These are phyloP conservation scores for Camelina neglecta DNA, from an alignment of 345 rosid species.

Conservation along the genomic window DNA sequence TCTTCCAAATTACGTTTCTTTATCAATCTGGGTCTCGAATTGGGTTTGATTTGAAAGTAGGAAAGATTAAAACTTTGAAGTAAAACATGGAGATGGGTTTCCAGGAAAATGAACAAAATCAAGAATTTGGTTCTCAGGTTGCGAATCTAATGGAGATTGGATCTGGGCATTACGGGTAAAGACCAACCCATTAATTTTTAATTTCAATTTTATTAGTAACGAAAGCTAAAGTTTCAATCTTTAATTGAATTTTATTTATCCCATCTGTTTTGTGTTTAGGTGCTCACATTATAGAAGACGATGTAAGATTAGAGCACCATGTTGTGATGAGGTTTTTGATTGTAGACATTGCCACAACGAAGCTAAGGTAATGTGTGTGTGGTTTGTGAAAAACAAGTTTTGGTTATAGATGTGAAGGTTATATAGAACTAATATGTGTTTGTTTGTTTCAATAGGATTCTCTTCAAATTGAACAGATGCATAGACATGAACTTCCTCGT, in stretches of 20 bases:
- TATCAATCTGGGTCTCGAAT: background rate
- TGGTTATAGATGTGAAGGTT: background rate
- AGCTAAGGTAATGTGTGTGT: slow-evolving; percentile 58
- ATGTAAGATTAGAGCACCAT: slow-evolving; percentile 86
- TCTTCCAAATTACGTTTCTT: background rate
- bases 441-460: slow-evolving; percentile 56
- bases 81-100: slow-evolving; percentile 40
- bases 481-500: slow-evolving; percentile 79
- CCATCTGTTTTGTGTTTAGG: slow-evolving; percentile 42
- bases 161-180: slow-evolving; percentile 74
- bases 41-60: background rate
- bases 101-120: slow-evolving; percentile 30
- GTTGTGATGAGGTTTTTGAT: slow-evolving; percentile 77
- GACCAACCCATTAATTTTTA: background rate
- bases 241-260: background rate
- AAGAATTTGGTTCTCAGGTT: slow-evolving; percentile 1
- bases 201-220: slow-evolving; percentile 12
- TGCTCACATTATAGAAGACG: slow-evolving; percentile 85
- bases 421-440: background rate
- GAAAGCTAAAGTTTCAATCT: background rate
- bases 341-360: slow-evolving; percentile 97
- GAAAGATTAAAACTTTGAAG: slow-evolving; percentile 26
- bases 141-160: slow-evolving; percentile 49
- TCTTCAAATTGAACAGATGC: slow-evolving; percentile 53
- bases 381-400: slow-evolving; percentile 2